Conservation (phyloP, 257 asterid species). For the Perilla frutescens region DNA sequence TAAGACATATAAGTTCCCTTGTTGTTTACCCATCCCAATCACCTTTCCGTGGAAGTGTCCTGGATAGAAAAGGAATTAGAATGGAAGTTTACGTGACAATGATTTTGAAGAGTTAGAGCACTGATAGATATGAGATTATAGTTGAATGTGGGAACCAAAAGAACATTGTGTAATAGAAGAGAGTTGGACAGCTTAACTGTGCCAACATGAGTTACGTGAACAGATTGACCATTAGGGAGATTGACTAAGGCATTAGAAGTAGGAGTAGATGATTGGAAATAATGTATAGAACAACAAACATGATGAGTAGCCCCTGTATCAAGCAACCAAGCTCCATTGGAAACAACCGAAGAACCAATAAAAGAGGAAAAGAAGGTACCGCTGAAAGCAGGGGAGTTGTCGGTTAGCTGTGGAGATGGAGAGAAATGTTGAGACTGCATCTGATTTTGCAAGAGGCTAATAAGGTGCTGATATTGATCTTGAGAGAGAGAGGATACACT, state of each 20-base stretch:
- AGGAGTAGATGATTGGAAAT: neutral
- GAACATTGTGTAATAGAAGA: neutral
- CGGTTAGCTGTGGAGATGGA: neutral
- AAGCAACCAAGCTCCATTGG: neutral
- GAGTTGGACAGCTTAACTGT: fast-evolving
- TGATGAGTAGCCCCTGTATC: neutral
- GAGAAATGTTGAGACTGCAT: neutral
- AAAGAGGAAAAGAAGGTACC: neutral
- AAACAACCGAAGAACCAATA: too few relatives aligned
- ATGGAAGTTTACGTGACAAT: neutral
- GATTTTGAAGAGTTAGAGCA: neutral
- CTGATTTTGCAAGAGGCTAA: neutral
- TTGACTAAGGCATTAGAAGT: neutral
- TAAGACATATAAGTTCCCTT: neutral
- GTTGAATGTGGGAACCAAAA: neutral
- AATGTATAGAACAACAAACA: neutral
- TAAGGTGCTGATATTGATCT: neutral
- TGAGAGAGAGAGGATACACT: too few relatives aligned
- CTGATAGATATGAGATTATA: neutral
- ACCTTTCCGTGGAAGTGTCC: neutral
- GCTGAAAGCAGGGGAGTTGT: neutral
- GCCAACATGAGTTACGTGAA: neutral
- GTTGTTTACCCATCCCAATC: neutral
- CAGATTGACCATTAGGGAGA: neutral
- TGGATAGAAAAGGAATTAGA: too few relatives aligned